Base-by-base conservation (phyloP, 2,329 filamentous ascomycete genomes). In the Sclerotiophoma versabilis region DNA sequence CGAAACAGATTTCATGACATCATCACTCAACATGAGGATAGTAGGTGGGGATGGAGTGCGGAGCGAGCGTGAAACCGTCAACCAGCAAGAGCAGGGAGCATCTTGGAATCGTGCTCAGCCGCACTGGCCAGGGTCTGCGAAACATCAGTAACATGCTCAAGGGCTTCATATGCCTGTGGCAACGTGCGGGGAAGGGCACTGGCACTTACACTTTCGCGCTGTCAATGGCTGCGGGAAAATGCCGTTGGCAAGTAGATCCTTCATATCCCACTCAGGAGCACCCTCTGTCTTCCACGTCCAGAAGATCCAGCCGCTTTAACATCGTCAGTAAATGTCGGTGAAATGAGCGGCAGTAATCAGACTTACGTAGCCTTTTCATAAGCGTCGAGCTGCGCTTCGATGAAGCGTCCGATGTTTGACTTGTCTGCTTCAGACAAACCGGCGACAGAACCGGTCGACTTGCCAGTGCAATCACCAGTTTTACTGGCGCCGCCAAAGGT, bases 251-350 rank as follows among this genome's bases (percentile, higher is more conserved):
- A 77, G 60, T 52, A 80, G 62, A 19, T 75, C 72, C 63, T 79
- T 61, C 76, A 81, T 80, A 50, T 81, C 75, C 79, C 79, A 81
- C 59, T 80, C 79, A 2, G 79, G 79, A 27, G 78, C 77, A 20
- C 72, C 72, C 63, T 81, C 79, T 1, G 77, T 81, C 73, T 80
- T 80, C 79, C 79, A 81, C 4, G 75, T 79, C 79, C 79, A 81
- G 67, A 79, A 81, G 60, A 81, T 78, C 79, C 79, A 81, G 1
- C 79, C 79, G 2, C 41, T 44, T 5, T 1, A 14, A 14, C 2
- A 23, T 11, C 19, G 42, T 45, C n/a, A 45, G 42, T 33, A 8
- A 15, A 14, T 26, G n/a, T 37, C 19, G 19, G 14, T 9, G 12
- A 32, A 32, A 10, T 3, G 4, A 11, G 14, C 3, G 7, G 1